Base-by-base conservation (phyloP, 2,329 filamentous ascomycete genomes). In the Emmonsiellopsis sp. region DNA sequence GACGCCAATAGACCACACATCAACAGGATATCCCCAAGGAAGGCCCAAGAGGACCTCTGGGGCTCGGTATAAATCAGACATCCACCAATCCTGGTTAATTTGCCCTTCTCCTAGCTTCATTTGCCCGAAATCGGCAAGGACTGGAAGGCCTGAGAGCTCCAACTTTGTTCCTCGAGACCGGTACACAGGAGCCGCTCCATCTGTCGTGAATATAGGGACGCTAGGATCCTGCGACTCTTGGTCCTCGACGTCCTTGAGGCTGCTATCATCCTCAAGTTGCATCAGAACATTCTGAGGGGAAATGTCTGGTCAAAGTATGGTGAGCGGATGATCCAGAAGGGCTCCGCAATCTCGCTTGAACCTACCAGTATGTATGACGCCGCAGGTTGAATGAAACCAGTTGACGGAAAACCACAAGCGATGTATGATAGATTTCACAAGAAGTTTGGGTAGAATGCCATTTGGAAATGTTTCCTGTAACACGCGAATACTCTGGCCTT, bases 71-170 rank as follows among this genome's bases (percentile, higher is more conserved):
- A 55, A 49, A 48, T 63, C 61, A 9, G 62, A 53, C 62, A 64
- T 63, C 54, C 57, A 61, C 58, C 58, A 61, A 21, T 58, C 57
- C 14, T 42, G 34, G 40, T 57, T 59, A 13, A 13, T 40, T 2
- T 36, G 17, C n/a, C 31, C 52, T 31, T 51, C 44, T 6, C 46
- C 53, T 36, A 49, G 45, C 32, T 56, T 51, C 49, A 56, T 50
- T 52, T 58, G 50, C 11, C 61, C 63, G 51, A 63, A 64, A 52
- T 63, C 63, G 8, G 60, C 55, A 47, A 65, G 55, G 14, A 61
- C 34, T 2, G 60, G 56, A 27, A 37, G 8, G 10, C 56, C 54
- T 9, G 57, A 52, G 32, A 59, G 43, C 17, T 59, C 52, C 21
- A 53, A 34, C 31, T 32, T 52, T 6, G 54, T 45, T 40, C 27